Evolutionary conservation across 1,284 basidiomycete species (phyloP), one percentile per base, ranked within the genome.

Genomic region (Coniferiporia weirii): DNA sequence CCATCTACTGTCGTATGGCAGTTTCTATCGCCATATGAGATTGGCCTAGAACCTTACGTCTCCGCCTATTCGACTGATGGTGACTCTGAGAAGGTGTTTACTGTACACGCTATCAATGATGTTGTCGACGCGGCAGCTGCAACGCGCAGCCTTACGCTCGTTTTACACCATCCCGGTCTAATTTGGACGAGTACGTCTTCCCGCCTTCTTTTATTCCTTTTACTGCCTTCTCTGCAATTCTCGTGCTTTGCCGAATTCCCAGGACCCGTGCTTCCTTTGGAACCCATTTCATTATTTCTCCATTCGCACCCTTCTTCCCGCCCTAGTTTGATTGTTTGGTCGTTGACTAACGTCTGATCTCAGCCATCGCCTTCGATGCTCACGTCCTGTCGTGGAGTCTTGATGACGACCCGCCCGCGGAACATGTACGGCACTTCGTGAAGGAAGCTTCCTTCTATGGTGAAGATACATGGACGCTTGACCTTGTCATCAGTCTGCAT

Each of bases 291-390:
- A 27, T 27, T 27, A 27, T 27, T 27, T 27, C 27, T 27, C 27
- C 3, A 27, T 27, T 27, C 27, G 27, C 5, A 27, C 27, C 27
- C 5, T 27, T 27, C 27, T 5, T 27, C 27, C 5, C 27, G 27
- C 5, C 27, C 27, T 5, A 27, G 27, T 27, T 5, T 27, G 5
- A 5, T 5, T 2, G 27, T 27, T 27, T 2, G 2, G 5, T 27
- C 2, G 27, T 27, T 27, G 27, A 27, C 27, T 27, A 27, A 27
- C 27, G 27, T 5, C 27, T 27, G 27, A 27, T 9, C 17, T 65
- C 69, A 82, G 93, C 92, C 1, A 81, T 99, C 56, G 91, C 93
- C 0, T 98, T 99, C 67, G 89, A 95, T 57, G 95, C 93, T 0
- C 89, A 97, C 63, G 91, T 99, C 6, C 71, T 95, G 15, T 75